Base-by-base conservation (phyloP, 768 basidiomycete genomes). In the Tricholoma hemisulphureum region DNA sequence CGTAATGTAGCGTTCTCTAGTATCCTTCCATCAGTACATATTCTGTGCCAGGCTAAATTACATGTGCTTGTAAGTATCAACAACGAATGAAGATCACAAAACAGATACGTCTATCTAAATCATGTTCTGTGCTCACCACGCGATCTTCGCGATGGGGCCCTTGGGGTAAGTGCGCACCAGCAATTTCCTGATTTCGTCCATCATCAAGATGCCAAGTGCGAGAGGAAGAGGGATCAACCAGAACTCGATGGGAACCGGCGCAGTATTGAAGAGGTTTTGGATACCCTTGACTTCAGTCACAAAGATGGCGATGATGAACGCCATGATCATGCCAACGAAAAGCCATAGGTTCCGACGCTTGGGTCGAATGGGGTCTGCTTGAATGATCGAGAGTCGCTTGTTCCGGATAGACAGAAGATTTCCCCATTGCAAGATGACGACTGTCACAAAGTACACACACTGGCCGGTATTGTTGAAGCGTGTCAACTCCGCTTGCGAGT, bases 141-240 rank as follows among this genome's bases (percentile, higher is more conserved):
- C 39, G 21, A 41, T 41, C 20, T 21, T 61, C 57, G 18, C 63
- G 51, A 16, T 57, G 45, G 31, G 58, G 48, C 20, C 54, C 34
- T 61, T 60, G 6, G 62, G 62, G 48, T 51, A 63, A 3, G 34
- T 53, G 34, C 63, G 58, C 6, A 79, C 79, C 11, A 80, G 58
- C 50, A 79, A 58, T 63, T 81, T 81, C 23, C 80, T 70, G 1
- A 72, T 56, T 59, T 82, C 80, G 51, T 82, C 80, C 45, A 80
- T 61, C 5, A 63, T 64, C 53, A 82, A 60, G 5, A 82, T 67
- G 1, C 63, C 77, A 11, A 75, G 43, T 2, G 76, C 80, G 34
- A 81, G 78, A 2, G 66, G 70, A 54, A 81, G 76, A 2, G 80
- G 80, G 26, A 78, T 67, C 13, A 77, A 71, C 80, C 80, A 82